Evolutionary conservation across 768 basidiomycete genomes (phyloP), one percentile per base, ranked within the genome.

Genomic region (Leccinellum luteum): DNA sequence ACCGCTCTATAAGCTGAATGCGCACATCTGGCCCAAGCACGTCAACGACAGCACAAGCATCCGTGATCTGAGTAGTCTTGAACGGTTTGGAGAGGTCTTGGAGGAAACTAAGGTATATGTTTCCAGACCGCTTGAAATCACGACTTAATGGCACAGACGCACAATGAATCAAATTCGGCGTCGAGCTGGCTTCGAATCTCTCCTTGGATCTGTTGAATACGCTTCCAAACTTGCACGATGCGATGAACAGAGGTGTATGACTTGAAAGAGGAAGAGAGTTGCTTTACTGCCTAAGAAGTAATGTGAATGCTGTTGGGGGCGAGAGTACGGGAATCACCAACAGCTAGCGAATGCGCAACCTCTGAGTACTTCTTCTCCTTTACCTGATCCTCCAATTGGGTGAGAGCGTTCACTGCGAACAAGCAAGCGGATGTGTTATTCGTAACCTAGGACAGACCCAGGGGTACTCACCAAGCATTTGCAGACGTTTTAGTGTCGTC

Each of bases 111-210:
- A 30, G 9, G 19, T 2, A 53, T n/a, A 35, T 51, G 45, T 38
- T 49, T 38, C 52, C 51, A 43, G 45, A 38, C 35, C 47, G 14
- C 25, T 45, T 13, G 9, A 35, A 47, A 51, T 12, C 25, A 49
- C 4, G 28, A 27, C n/a, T 41, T 30, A 32, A 21, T 6, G 32
- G 54, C n/a, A 54, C 19, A 25, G n/a, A 77, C 92, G 55, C 71
- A 94, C 94, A 94, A 94, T 31, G 83, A 79, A 68, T 98, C 94
- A 70, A 98, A 97, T 71, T 99, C 97, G 8, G 79, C 79, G 57
- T 96, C 93, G 25, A 98, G 82, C 61, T 88, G 84, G 6, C 79
- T 81, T 57, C 90, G 83, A n/a, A 97, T 75, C 49, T 85, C 82
- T n/a, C 85, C 87, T 71, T 98, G 92, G 17, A 90, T 76, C 57